phyloP scores from a whole-genome alignment of 148 eudicot genomes.

The Polygonum maritimum region DNA sequence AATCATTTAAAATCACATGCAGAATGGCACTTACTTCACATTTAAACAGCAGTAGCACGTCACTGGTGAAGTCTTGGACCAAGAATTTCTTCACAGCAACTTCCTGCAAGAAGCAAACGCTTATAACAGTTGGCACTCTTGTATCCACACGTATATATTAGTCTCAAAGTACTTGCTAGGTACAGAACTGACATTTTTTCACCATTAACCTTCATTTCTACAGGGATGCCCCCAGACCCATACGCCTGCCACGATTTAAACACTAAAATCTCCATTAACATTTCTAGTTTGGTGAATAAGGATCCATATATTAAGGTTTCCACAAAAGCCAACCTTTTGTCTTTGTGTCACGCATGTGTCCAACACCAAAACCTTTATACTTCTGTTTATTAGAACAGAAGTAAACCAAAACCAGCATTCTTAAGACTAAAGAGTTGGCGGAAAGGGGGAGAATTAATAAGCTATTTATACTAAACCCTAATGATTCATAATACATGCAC shows the following conservation, averaged over 20 bases:
- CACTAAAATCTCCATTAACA: not conserved
- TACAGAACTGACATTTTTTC: conserved; percentile 76
- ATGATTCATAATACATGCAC: too few species aligned
- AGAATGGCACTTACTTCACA: conserved; percentile 54
- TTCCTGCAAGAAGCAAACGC: not conserved
- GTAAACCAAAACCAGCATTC: too few species aligned
- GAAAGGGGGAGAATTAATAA: too few species aligned
- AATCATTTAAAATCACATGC: not conserved
- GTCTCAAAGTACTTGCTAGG: not conserved
- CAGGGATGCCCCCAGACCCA: conserved; percentile 97
- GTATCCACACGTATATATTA: not conserved
- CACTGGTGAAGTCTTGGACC: conserved; percentile 56
- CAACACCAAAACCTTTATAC: conserved; percentile 91
- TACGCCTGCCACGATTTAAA: conserved; percentile 40
- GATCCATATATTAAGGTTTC: conserved; percentile 4
- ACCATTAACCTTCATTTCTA: conserved; percentile 70
- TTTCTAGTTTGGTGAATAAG: not conserved
- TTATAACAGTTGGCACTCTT: not conserved
- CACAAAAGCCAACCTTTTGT: conserved; percentile 57
- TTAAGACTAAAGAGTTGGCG: too few species aligned
- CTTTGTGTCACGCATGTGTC: conserved; percentile 96
- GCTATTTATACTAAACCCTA: too few species aligned
- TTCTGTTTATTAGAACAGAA: not conserved
- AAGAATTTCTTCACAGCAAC: too few species aligned
- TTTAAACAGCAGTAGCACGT: conserved; percentile 75